Conservation (phyloP, 768 basidiomycete species). For the Coprinopsis strossmayeri region DNA sequence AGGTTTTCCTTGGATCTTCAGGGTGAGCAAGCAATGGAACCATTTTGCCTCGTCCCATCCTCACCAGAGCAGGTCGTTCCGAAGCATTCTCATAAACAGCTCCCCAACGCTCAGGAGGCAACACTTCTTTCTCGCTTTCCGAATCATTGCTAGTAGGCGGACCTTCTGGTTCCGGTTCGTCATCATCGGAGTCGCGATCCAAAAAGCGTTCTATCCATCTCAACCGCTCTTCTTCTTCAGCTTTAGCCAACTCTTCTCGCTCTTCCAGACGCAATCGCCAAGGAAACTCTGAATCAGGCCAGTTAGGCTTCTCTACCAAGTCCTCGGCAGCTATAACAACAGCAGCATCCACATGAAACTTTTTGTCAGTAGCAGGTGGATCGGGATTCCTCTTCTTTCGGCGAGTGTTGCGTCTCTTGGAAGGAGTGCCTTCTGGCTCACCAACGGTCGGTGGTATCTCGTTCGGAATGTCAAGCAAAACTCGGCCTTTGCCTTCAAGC, state of each 20-base stretch:
- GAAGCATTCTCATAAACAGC: constrained; percentile 22
- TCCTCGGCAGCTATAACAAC: constrained; percentile 20
- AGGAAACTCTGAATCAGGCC: constrained; percentile 76
- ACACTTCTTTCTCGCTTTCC: constrained; percentile 24
- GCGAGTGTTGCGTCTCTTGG: constrained; percentile 34
- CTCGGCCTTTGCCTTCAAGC: constrained; percentile 62
- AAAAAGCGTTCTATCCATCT: constrained; percentile 65
- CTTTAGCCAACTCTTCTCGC: constrained; percentile 42
- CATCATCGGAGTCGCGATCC: constrained; percentile 65
- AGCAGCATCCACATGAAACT: constrained; percentile 16
- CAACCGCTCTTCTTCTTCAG: constrained; percentile 54
- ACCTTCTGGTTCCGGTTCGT: constrained; percentile 32
- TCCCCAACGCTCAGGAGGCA: constrained; percentile 22
- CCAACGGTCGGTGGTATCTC: constrained; percentile 26
- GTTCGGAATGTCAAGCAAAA: constrained; percentile 53
- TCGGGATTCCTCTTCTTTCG: constrained; percentile 47
- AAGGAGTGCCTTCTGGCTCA: constrained; percentile 24
- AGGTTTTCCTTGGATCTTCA: constrained; percentile 17
- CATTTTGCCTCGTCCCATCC: constrained; percentile 53
- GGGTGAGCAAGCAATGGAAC: constrained; percentile 45
- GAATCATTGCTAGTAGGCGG: constrained; percentile 9
- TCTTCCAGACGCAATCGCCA: constrained; percentile 64
- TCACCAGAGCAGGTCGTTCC: constrained; percentile 22
- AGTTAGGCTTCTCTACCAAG: constrained; percentile 52
- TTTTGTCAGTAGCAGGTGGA: constrained; percentile 26